Percentiles rank a stretch among this genome's conserved stretches.
Evolutionary conservation across 306 rosid species (phyloP).

Genomic region (Citrullus mucosospermus): DNA sequence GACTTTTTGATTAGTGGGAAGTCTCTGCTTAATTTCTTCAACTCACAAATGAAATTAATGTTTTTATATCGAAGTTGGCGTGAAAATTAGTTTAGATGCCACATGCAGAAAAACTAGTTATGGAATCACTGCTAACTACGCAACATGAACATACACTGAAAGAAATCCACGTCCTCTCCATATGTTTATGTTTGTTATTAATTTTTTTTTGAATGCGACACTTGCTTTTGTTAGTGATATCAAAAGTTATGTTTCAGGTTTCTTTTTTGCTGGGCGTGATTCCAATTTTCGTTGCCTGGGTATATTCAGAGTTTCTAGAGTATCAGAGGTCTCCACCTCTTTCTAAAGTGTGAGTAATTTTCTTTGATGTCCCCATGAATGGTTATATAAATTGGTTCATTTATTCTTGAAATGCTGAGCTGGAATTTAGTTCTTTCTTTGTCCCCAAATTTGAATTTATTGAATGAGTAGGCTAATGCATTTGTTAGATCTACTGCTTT

Average conservation of each 20-base stretch:
- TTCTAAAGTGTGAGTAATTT: conserved; percentile 67
- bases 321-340: conserved; percentile 51
- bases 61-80: not conserved
- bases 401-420: not conserved
- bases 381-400: not conserved
- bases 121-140: not conserved
- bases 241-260: conserved; percentile 38
- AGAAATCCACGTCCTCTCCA: not conserved
- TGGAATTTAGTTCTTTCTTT: not conserved
- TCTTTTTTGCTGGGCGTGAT: conserved; percentile 76
- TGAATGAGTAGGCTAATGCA: not conserved
- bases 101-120: not conserved
- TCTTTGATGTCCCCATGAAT: not conserved
- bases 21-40: not conserved
- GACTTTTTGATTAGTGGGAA: not conserved
- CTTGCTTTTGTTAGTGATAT: not conserved
- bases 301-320: conserved; percentile 86
- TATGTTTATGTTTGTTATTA: not conserved
- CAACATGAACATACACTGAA: not conserved
- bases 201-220: not conserved
- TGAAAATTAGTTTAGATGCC: not conserved
- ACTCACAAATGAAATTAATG: not conserved
- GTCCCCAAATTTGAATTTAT: not conserved
- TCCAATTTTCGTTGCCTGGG: conserved; percentile 84
- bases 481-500: not conserved